Base-by-base conservation (phyloP, 2,329 filamentous ascomycete genomes). In the Phialocephala subalpina region DNA sequence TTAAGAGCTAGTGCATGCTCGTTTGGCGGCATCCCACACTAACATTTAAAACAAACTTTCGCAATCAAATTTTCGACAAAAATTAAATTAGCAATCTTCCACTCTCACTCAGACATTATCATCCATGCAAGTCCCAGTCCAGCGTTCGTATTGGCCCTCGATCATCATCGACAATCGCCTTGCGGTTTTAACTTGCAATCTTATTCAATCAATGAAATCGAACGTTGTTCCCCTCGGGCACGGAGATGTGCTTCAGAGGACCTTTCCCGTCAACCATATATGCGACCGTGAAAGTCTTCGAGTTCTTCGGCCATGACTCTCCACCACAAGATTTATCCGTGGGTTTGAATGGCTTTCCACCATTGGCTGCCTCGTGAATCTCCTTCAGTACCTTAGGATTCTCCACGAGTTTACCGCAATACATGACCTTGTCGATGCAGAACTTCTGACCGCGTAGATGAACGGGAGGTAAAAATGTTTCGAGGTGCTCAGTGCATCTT, bases 221-320 rank as follows among this genome's bases (percentile, higher is more conserved):
- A 55, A 53, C 59, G 52, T 55, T 59, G 38, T 33, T 33, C 12
- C 57, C 57, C 25, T 59, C 57, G 29, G 36, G 57, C 16, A 38
- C 57, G 4, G 57, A 45, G 6, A 59, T 36, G 38, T 59, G 38
- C 8, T 27, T 35, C 35, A 59, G 25, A 27, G 57, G 57, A 25
- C 57, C 57, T 59, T 59, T 59, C 25, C 57, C 57, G 27, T 59
- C 38, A 45, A 59, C 57, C 38, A 45, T 25, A 33, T 59, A 59
- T 35, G 35, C 36, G 29, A 38, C 57, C 36, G 57, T 59, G 38
- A 59, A 59, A 42, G 57, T 59, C 57, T 59, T 59, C 57, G 35
- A 45, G 36, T 45, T 59, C 35, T 38, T 45, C 18, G 38, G 55
- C 55, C 35, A 45, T 20, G 38, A 22, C 22, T 59, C 57, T 20